Evolutionary conservation across 345 rosid genomes (phyloP).

Genomic region (Iberis pinnata): DNA sequence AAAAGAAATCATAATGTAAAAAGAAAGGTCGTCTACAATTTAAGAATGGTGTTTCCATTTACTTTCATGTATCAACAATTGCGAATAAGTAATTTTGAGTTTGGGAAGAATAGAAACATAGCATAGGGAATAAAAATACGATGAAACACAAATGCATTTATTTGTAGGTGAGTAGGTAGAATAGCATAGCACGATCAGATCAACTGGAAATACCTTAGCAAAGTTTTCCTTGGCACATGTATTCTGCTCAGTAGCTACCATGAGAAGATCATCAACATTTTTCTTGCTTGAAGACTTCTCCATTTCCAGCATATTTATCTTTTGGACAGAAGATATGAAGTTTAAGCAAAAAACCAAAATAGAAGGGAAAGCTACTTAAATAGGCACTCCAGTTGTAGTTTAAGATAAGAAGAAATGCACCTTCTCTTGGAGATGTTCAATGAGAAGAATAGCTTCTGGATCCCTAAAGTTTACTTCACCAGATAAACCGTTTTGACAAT

Average conservation of each 20-base stretch:
- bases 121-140: constrained; percentile 4
- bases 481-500: constrained; percentile 16
- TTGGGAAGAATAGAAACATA: constrained; percentile 4
- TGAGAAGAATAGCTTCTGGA: constrained; percentile 58
- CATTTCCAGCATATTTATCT: constrained; percentile 64
- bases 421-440: constrained; percentile 89
- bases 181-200: constrained; percentile 9
- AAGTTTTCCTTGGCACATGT: constrained; percentile 46
- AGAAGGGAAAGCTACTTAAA: constrained; percentile 9
- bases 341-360: constrained; percentile 17
- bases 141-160: constrained; percentile 3
- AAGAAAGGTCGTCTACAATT: too few species aligned
- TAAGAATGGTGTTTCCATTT: too few species aligned
- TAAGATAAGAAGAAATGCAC: constrained; percentile 32
- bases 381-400: neutral
- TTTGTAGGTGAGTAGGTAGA: neutral
- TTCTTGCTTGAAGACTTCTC: constrained; percentile 64
- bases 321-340: constrained; percentile 14
- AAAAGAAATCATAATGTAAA: too few species aligned
- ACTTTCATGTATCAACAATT: too few species aligned
- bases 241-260: constrained; percentile 51
- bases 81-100: too few species aligned
- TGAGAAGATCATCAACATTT: constrained; percentile 50
- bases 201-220: constrained; percentile 53
- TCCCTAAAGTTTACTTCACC: constrained; percentile 44